Evolutionary conservation across 768 basidiomycete species (phyloP), one percentile per base, ranked within the genome.

Genomic region (Leccinum rimulosum): DNA sequence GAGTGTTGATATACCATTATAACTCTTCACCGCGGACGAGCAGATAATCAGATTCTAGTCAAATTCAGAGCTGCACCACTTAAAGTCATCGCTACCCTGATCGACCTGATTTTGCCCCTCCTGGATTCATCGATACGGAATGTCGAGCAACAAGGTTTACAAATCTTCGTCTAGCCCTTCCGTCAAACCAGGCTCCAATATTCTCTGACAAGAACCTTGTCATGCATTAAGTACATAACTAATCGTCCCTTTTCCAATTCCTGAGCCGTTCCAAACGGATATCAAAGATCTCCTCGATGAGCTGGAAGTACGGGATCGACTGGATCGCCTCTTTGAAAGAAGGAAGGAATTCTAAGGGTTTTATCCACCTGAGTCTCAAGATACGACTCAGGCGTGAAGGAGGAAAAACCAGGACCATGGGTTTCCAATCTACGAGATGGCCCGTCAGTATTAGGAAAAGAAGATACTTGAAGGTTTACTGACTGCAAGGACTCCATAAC

Each of bases 151-250:
- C 47, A 27, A 25, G 22, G 7, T 12, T 48, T 15, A 48, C 8
- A 22, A 25, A 19, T 27, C 57, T 11, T 4, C 6, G 11, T 2
- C 33, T 35, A 12, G 33, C 33, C 52, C 19, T 51, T n/a, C 17
- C 17, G 7, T 60, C 49, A n/a, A 63, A 67, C 65, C 65, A 66
- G 17, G 48, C 30, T 14, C 51, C 58, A 22, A 64, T 14, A 10
- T 45, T 56, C 17, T 57, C 59, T 33, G 57, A 61, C 30, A 67
- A 35, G 30, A 77, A 47, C 52, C 59, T 58, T 4, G 40, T 52
- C 52, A 77, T 66, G 55, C 74, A 76, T 1, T 52, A 22, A 57
- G 62, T 59, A 59, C 75, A 76, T n/a, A 75, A 17, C 65, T 72
- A 71, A 30, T 74, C 70, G 17, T 64, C 63, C 45, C 67, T 68